phyloP scores from a whole-genome alignment of 768 basidiomycete genomes.

The Lepiota subincarnata region DNA sequence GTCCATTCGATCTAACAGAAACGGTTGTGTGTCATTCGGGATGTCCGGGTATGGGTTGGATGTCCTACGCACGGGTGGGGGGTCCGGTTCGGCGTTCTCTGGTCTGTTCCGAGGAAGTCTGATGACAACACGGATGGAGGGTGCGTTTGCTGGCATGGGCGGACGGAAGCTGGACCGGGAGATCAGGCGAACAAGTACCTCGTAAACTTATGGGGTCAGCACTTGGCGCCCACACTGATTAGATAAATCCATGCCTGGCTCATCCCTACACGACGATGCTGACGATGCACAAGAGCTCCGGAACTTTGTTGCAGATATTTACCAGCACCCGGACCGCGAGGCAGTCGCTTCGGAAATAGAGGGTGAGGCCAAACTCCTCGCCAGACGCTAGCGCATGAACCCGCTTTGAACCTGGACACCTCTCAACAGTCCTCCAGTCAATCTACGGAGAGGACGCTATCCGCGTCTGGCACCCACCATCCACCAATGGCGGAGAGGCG shows the following conservation, averaged over 20 bases:
- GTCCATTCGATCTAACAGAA: conserved; percentile 78
- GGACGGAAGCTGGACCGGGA: conserved; percentile 1
- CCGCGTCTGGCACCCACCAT: conserved; percentile 47
- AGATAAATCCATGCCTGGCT: conserved; percentile 18
- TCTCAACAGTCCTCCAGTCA: conserved; percentile 61
- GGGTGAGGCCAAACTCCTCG: conserved; percentile 26
- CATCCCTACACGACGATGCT: conserved; percentile 19
- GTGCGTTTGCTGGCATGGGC: conserved; percentile 8
- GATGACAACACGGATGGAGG: conserved; percentile 65
- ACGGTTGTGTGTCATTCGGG: neutral
- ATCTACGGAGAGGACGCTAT: conserved; percentile 75
- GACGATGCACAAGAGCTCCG: conserved; percentile 27
- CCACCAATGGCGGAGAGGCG: conserved; percentile 15
- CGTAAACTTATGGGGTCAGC: neutral
- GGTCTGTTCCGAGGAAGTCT: conserved; percentile 77
- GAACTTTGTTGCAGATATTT: conserved; percentile 30
- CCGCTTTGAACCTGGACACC: neutral
- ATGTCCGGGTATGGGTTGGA: neutral
- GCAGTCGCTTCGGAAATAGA: conserved; percentile 43
- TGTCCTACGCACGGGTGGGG: conserved; percentile 53
- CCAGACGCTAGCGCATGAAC: neutral
- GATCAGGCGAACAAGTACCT: neutral
- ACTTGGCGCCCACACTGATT: conserved; percentile 13
- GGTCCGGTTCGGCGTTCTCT: conserved; percentile 61
- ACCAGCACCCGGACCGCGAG: conserved; percentile 33